phyloP scores from a whole-genome alignment of 2,329 filamentous ascomycete genomes.

The Exophiala lecanii-corni region DNA sequence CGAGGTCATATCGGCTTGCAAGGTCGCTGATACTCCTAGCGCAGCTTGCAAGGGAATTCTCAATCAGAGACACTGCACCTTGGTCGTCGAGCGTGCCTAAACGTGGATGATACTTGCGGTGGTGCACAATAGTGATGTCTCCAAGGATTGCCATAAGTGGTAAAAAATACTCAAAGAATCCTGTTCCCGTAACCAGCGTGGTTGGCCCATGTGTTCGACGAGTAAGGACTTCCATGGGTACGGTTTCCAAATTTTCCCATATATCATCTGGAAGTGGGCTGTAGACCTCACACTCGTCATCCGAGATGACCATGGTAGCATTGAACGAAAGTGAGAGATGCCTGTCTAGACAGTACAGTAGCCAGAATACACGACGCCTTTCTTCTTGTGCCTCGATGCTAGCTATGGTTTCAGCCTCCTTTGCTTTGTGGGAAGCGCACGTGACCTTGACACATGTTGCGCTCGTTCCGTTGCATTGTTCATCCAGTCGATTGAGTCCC shows the following conservation, averaged over 20 bases:
- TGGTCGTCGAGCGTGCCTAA: slow-evolving; percentile 32
- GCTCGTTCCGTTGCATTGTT: slow-evolving; percentile 28
- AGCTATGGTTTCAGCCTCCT: not conserved
- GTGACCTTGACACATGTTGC: slow-evolving; percentile 3
- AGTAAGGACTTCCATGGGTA: slow-evolving; percentile 1
- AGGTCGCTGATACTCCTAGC: slow-evolving; percentile 34
- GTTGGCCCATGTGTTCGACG: slow-evolving; percentile 16
- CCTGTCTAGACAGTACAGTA: slow-evolving; percentile 45
- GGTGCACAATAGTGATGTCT: slow-evolving; percentile 47
- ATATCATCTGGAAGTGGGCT: slow-evolving; percentile 37
- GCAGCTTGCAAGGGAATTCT: slow-evolving; percentile 18
- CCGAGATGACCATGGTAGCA: slow-evolving; percentile 39
- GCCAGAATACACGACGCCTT: slow-evolving; percentile 45
- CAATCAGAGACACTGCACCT: slow-evolving; percentile 25
- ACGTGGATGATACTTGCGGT: slow-evolving; percentile 41
- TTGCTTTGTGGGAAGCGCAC: slow-evolving; percentile 23
- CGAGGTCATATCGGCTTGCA: slow-evolving; percentile 35
- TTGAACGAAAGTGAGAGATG: slow-evolving; percentile 48
- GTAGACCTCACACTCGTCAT: slow-evolving; percentile 43
- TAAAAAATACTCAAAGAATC: slow-evolving; percentile 48
- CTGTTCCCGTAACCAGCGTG: slow-evolving; percentile 36
- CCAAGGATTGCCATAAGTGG: slow-evolving; percentile 48
- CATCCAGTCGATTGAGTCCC: slow-evolving; percentile 36
- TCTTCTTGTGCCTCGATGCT: slow-evolving; percentile 44
- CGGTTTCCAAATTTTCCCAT: slow-evolving; percentile 27